Evolutionary conservation across 2,329 filamentous ascomycete species (phyloP).

Genomic region (Ophiocordyceps camponoti-leonardi): DNA sequence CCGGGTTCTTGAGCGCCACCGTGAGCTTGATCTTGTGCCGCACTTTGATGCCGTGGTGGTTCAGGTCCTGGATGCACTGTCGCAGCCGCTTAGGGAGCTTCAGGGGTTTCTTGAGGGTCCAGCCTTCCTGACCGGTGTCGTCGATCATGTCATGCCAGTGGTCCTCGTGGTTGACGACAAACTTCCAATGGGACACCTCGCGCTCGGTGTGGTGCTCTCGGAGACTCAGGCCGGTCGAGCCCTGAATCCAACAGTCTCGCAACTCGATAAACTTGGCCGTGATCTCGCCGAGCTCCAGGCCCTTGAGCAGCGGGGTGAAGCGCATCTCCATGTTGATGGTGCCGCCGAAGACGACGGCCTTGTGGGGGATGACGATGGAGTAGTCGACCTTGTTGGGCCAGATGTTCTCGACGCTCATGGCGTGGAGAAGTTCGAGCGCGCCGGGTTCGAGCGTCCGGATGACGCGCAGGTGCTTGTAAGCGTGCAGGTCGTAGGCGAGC

Average conservation of each 20-base stretch:
- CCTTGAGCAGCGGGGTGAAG: constrained; percentile 77
- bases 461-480: constrained; percentile 62
- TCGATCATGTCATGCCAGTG: constrained; percentile 55
- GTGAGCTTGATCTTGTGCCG: constrained; percentile 85
- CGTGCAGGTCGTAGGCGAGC: constrained; percentile 70
- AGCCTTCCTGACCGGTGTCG: constrained; percentile 50
- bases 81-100: constrained; percentile 68
- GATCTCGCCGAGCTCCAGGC: constrained; percentile 69
- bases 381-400: constrained; percentile 98
- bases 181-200: constrained; percentile 42
- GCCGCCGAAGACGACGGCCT: constrained; percentile 90
- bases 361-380: constrained; percentile 81
- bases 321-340: constrained; percentile 69
- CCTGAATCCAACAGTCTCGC: constrained; percentile 46
- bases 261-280: constrained; percentile 65
- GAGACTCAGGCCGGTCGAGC: constrained; percentile 24
- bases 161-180: constrained; percentile 35
- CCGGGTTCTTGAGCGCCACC: constrained; percentile 82
- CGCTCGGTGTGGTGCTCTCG: constrained; percentile 46
- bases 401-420: constrained; percentile 91
- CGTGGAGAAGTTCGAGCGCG: constrained; percentile 63
- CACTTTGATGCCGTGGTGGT: constrained; percentile 77
- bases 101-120: constrained; percentile 40
- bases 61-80: constrained; percentile 76
- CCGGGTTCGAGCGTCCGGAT: constrained; percentile 62